phyloP scores from a whole-genome alignment of 441 rosid species.

The Macaranga tanarius region DNA sequence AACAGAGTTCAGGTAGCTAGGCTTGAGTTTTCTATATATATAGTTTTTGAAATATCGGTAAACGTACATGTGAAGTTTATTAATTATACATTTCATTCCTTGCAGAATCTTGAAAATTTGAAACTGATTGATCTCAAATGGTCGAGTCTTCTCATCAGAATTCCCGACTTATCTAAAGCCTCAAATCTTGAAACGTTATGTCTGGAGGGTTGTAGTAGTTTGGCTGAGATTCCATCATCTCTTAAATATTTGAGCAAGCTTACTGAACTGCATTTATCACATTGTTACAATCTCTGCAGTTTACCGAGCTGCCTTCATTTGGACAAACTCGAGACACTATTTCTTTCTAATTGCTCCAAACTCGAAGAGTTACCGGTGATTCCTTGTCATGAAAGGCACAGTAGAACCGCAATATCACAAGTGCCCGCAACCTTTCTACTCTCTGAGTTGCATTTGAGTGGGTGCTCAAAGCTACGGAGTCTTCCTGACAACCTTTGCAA shows the following conservation, averaged over 20 bases:
- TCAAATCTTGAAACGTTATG: conserved; percentile 1
- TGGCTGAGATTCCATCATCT: conserved; percentile 7
- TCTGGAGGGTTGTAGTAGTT: neutral
- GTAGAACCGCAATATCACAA: neutral
- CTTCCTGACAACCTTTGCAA: no score
- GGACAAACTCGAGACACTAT: neutral
- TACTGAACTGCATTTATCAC: neutral
- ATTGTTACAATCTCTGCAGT: neutral
- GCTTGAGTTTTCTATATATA: neutral
- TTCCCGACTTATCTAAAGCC: conserved; percentile 9
- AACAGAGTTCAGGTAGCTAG: conserved; percentile 32
- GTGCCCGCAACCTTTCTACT: conserved; percentile 3
- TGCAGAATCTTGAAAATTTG: conserved; percentile 11
- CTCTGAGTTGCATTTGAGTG: neutral
- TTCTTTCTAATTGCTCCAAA: neutral
- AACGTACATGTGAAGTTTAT: neutral
- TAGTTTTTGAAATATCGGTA: neutral
- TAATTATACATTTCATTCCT: no score
- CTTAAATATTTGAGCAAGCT: conserved; percentile 1
- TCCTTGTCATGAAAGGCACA: neutral
- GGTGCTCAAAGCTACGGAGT: neutral
- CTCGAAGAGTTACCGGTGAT: neutral
- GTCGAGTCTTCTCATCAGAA: neutral
- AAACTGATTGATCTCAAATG: conserved; percentile 8
- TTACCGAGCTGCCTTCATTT: neutral